A percentile compares a stretch with the other conserved stretches of the same genome.
These are phyloP conservation scores for Pichia scutulata DNA, from an alignment of 805 yeast genomes.

Conservation along the genomic window DNA sequence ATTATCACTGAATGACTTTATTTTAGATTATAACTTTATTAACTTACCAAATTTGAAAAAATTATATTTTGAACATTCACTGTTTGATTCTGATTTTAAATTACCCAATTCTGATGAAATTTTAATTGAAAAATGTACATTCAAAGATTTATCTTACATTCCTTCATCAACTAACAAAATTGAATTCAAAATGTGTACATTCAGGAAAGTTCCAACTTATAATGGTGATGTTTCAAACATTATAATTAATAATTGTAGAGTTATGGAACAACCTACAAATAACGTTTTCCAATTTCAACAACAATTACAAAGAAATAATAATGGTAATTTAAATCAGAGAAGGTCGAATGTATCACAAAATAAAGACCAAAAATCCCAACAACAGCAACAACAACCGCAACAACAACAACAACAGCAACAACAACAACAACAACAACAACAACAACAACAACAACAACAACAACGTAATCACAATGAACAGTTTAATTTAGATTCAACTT, in stretches of 20 bases:
- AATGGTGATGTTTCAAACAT: slow-evolving; percentile 24
- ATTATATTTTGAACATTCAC: slow-evolving; percentile 25
- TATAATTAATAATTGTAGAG: slow-evolving; percentile 23
- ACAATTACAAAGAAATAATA: slow-evolving; percentile 13
- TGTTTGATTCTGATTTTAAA: slow-evolving; percentile 25
- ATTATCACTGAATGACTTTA: slow-evolving; percentile 25
- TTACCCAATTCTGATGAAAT: slow-evolving; percentile 23
- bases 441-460: slow-evolving; percentile 6
- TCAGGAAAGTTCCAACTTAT: slow-evolving; percentile 23
- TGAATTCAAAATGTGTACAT: slow-evolving; percentile 28
- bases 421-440: slow-evolving; percentile 4
- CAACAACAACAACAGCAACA: slow-evolving; percentile 4
- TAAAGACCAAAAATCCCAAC: slow-evolving; percentile 2
- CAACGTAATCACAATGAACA: not conserved
- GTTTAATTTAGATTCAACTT: not conserved
- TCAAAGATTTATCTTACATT: slow-evolving; percentile 22
- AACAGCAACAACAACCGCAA: slow-evolving; percentile 6
- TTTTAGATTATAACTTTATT: slow-evolving; percentile 22
- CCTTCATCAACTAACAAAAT: slow-evolving; percentile 17
- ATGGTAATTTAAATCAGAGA: slow-evolving; percentile 1
- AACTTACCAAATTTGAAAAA: slow-evolving; percentile 20
- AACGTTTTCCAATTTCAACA: slow-evolving; percentile 21
- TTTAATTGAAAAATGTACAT: slow-evolving; percentile 26
- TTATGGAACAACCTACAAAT: slow-evolving; percentile 25
- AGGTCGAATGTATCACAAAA: slow-evolving; percentile 1